A percentile compares a stretch with the other conserved stretches of the same genome.
Conservation (phyloP, 345 rosid genomes). For the Euphorbia lathyris region DNA sequence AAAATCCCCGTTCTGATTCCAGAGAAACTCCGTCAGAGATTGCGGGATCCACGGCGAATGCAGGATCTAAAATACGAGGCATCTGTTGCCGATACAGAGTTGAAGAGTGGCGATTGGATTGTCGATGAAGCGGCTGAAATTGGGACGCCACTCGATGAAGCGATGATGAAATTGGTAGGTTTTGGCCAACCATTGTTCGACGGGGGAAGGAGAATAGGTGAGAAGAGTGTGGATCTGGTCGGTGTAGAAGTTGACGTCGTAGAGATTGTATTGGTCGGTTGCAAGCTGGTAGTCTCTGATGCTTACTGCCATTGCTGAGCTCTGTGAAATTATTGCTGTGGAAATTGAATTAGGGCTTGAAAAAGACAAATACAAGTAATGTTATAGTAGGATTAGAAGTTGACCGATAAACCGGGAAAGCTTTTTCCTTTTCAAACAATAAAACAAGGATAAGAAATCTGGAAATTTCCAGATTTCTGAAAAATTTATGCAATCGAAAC, state of each 20-base stretch:
- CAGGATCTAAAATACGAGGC: slow-evolving; percentile 45
- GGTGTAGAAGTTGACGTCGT: slow-evolving; percentile 37
- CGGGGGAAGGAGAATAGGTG: slow-evolving; percentile 32
- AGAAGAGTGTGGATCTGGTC: slow-evolving; percentile 35
- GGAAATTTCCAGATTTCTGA: too few species aligned
- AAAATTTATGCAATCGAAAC: too few species aligned
- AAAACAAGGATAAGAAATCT: too few species aligned
- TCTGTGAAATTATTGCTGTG: not conserved
- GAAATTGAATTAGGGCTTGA: too few species aligned
- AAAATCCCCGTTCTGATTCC: slow-evolving; percentile 20
- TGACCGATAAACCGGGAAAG: too few species aligned
- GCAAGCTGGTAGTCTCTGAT: slow-evolving; percentile 30
- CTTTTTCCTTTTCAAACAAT: too few species aligned
- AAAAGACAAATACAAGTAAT: too few species aligned
- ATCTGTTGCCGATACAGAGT: slow-evolving; percentile 35
- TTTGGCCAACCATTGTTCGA: slow-evolving; percentile 34
- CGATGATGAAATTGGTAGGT: not conserved
- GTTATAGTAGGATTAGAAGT: too few species aligned
- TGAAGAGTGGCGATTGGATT: slow-evolving; percentile 45
- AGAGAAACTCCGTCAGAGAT: slow-evolving; percentile 34
- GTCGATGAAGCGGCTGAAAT: slow-evolving; percentile 18
- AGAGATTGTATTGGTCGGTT: slow-evolving; percentile 36
- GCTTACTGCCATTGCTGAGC: slow-evolving; percentile 21
- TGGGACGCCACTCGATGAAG: slow-evolving; percentile 54
- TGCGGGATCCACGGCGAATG: slow-evolving; percentile 33